These are phyloP conservation scores for Zygoascus tannicola DNA, from an alignment of 805 yeast species.

Conservation along the genomic window DNA sequence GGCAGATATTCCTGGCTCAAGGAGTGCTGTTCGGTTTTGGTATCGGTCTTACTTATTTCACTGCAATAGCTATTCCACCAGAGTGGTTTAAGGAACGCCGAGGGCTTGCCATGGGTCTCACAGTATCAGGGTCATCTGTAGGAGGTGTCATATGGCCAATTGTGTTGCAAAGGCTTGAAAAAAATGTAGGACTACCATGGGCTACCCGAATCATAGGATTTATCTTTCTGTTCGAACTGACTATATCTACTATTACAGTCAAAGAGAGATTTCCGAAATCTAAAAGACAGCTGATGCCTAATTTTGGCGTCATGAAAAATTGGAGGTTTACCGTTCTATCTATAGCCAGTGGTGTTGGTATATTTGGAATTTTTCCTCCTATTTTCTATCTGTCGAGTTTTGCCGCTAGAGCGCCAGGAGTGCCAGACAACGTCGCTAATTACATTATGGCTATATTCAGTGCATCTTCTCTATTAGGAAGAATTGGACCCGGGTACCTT, in stretches of 20 bases:
- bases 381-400: conserved; percentile 26
- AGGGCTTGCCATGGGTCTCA: conserved; percentile 41
- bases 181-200: conserved; percentile 44
- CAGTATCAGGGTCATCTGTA: conserved; percentile 40
- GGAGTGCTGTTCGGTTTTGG: conserved; percentile 44
- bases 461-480: conserved; percentile 36
- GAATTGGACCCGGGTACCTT: conserved; percentile 37
- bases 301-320: conserved; percentile 21
- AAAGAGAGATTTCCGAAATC: conserved; percentile 5
- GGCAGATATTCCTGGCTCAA: conserved; percentile 47
- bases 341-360: conserved; percentile 13
- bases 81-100: conserved; percentile 41
- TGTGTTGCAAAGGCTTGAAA: conserved; percentile 33
- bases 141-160: conserved; percentile 46
- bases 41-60: conserved; percentile 36
- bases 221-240: conserved; percentile 21
- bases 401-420: conserved; percentile 18
- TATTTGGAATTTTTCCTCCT: conserved; percentile 24
- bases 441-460: conserved; percentile 26
- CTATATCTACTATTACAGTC: conserved; percentile 5
- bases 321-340: conserved; percentile 15
- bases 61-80: conserved; percentile 37
- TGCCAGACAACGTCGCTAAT: conserved; percentile 13
- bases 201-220: conserved; percentile 42
- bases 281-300: conserved; percentile 11